Conservation (phyloP, 2,329 filamentous ascomycete species). For the Myotisia sp. region DNA sequence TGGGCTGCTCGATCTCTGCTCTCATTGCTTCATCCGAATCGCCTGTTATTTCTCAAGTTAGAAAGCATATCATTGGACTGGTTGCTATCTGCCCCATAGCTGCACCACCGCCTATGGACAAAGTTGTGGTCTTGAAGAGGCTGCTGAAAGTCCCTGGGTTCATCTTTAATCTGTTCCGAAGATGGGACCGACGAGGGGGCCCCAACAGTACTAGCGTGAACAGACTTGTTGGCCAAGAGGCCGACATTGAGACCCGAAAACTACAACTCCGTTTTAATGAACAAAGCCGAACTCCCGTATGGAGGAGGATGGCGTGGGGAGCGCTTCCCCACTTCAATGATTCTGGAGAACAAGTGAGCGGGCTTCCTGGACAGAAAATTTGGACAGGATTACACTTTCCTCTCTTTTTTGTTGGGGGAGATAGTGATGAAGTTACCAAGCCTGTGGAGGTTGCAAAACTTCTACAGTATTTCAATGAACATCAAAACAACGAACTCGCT, state of each 20-base stretch:
- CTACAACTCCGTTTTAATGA: conserved; percentile 46
- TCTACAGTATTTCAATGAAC: conserved; percentile 21
- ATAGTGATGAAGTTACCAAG: conserved; percentile 63
- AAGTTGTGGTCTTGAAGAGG: conserved; percentile 39
- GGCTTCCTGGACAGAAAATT: conserved; percentile 52
- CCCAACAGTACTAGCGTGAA: conserved; percentile 61
- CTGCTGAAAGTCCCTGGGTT: conserved; percentile 51
- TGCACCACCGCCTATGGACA: conserved; percentile 43
- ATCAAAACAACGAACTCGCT: not conserved
- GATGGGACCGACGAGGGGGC: conserved; percentile 68
- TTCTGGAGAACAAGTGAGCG: conserved; percentile 41
- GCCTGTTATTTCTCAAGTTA: conserved; percentile 39
- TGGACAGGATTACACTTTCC: conserved; percentile 64
- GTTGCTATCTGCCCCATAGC: conserved; percentile 70
- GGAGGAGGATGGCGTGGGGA: conserved; percentile 66
- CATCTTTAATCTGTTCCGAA: conserved; percentile 62
- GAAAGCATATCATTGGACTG: conserved; percentile 55
- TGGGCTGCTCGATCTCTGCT: conserved; percentile 69
- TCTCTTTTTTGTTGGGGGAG: conserved; percentile 63
- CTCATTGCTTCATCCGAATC: conserved; percentile 51
- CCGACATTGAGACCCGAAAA: conserved; percentile 28
- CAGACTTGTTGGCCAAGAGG: conserved; percentile 46
- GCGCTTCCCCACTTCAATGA: conserved; percentile 48
- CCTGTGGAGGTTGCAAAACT: conserved; percentile 58
- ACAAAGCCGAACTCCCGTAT: conserved; percentile 70